Conservation (phyloP, 1,284 basidiomycete genomes). For the Pseudozyma tsukubaensis region DNA sequence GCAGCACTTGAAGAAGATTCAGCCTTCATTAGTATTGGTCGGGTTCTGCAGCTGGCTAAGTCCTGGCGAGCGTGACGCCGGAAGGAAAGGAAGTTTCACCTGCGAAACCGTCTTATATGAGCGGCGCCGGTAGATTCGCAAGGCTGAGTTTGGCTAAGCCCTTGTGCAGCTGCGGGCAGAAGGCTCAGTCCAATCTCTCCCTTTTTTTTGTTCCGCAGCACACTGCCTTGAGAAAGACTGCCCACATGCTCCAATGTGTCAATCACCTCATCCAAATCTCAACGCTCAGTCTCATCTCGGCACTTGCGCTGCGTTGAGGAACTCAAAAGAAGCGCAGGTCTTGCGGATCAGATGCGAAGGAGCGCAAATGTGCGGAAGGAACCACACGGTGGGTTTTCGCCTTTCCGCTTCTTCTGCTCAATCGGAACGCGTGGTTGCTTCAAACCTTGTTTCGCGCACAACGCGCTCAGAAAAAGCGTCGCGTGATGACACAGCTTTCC, state of each 20-base stretch:
- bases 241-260: not conserved
- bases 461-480: slow-evolving; percentile 18
- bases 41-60: too few relatives aligned
- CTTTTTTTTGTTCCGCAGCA: not conserved
- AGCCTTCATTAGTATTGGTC: not conserved
- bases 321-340: not conserved
- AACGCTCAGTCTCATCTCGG: slow-evolving; percentile 6
- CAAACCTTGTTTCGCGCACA: too few relatives aligned
- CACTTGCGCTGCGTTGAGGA: not conserved
- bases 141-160: not conserved
- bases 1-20: not conserved
- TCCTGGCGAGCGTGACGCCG: too few relatives aligned
- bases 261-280: not conserved
- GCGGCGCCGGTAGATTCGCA: too few relatives aligned
- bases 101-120: too few relatives aligned
- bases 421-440: not conserved
- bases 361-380: not conserved
- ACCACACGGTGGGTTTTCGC: too few relatives aligned
- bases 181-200: not conserved
- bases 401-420: slow-evolving; percentile 1
- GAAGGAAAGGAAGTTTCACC: too few relatives aligned
- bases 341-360: too few relatives aligned
- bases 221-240: too few relatives aligned
- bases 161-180: not conserved
- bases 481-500: slow-evolving; percentile 33